A percentile compares a stretch with the other conserved stretches of the same genome.
Conservation (phyloP, 768 basidiomycete genomes). For the Boletus eberwhitei region DNA sequence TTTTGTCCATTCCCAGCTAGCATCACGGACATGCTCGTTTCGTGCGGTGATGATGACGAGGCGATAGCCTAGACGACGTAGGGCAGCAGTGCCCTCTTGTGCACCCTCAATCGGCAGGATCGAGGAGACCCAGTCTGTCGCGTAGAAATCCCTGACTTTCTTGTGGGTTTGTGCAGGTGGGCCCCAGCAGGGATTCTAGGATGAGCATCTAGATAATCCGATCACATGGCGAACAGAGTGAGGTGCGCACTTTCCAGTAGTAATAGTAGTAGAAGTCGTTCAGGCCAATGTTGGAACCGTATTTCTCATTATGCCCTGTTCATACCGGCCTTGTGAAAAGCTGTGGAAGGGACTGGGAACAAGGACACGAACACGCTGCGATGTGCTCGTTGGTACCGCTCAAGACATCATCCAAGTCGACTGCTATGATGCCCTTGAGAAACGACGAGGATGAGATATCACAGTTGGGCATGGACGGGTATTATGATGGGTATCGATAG, state of each 20-base stretch:
- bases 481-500: neutral
- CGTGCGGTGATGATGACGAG: constrained; percentile 79
- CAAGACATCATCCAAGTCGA: constrained; percentile 70
- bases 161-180: constrained; percentile 50
- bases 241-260: constrained; percentile 61
- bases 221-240: neutral
- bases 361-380: constrained; percentile 44
- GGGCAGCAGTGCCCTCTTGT: constrained; percentile 48
- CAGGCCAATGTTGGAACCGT: constrained; percentile 51
- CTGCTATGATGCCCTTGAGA: constrained; percentile 46
- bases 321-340: neutral
- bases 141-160: constrained; percentile 60
- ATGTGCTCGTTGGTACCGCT: constrained; percentile 57
- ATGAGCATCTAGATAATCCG: neutral
- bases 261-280: constrained; percentile 70
- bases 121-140: constrained; percentile 43
- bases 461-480: constrained; percentile 3
- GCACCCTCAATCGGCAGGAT: constrained; percentile 60
- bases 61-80: constrained; percentile 62
- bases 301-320: constrained; percentile 64
- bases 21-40: constrained; percentile 47
- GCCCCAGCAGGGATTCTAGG: constrained; percentile 59
- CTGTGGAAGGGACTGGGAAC: neutral
- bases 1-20: constrained; percentile 66
- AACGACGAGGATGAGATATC: neutral